phyloP scores from a whole-genome alignment of 2,329 filamentous ascomycete genomes.

The Apiospora marii region DNA sequence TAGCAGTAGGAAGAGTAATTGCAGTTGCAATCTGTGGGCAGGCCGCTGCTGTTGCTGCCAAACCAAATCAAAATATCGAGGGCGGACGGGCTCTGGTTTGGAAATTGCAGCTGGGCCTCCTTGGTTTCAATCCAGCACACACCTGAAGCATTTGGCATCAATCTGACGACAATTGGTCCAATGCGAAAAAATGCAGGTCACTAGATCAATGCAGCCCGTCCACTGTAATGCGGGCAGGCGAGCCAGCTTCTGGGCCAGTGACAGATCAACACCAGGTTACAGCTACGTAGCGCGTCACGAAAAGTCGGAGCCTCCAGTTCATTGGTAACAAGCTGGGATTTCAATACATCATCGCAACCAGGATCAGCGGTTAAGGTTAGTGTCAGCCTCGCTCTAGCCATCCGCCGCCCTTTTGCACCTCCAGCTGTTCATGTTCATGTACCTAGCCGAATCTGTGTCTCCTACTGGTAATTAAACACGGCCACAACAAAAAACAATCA shows the following conservation, averaged over 20 bases:
- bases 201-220: neutral
- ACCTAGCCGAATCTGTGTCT: neutral
- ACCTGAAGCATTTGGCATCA: constrained; percentile 8
- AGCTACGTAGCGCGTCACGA: constrained; percentile 15
- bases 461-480: neutral
- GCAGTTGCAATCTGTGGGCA: neutral
- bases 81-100: neutral
- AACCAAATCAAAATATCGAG: neutral
- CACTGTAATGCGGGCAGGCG: constrained; percentile 9
- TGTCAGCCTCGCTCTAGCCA: constrained; percentile 21
- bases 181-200: constrained; percentile 11
- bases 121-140: constrained; percentile 3
- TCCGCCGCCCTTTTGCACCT: no score
- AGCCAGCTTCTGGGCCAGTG: neutral
- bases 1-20: neutral
- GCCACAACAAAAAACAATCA: neutral
- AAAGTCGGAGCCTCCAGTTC: neutral
- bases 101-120: neutral
- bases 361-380: constrained; percentile 12
- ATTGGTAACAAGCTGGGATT: neutral
- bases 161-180: neutral
- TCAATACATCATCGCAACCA: neutral
- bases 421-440: neutral
- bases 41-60: neutral
- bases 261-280: constrained; percentile 14